Percentiles rank a stretch among this genome's conserved stretches.
Conservation (phyloP, 2,329 filamentous ascomycete genomes). For the Xenosphaeropsis pyriputrescens region DNA sequence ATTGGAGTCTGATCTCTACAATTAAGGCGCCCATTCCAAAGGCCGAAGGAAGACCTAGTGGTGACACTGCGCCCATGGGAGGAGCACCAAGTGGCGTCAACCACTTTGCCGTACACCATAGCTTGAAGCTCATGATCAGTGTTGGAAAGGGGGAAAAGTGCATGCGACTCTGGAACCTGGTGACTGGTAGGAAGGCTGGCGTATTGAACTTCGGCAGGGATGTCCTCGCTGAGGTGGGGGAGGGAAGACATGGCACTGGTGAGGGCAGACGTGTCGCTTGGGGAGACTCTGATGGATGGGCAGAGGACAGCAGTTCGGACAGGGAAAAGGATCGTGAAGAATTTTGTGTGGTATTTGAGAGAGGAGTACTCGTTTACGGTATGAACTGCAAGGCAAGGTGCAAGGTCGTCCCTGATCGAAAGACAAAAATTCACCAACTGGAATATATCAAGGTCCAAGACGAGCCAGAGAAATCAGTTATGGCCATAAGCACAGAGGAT, state of each 20-base stretch:
- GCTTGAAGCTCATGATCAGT: constrained; percentile 91
- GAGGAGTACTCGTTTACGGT: constrained; percentile 72
- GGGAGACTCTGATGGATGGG: constrained; percentile 46
- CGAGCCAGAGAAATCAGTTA: constrained; percentile 33
- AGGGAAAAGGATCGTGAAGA: constrained; percentile 50
- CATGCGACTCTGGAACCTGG: constrained; percentile 92
- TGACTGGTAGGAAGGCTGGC: constrained; percentile 90
- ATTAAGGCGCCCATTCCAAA: constrained; percentile 86
- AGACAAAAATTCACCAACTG: constrained; percentile 74
- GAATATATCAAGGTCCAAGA: constrained; percentile 46
- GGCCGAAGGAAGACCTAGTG: constrained; percentile 64
- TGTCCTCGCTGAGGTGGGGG: constrained; percentile 60
- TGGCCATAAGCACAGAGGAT: constrained; percentile 81
- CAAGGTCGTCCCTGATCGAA: constrained; percentile 44
- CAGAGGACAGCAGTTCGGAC: too few relatives aligned
- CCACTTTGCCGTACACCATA: constrained; percentile 89
- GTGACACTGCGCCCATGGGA: constrained; percentile 75
- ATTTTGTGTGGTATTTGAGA: constrained; percentile 80
- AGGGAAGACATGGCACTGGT: constrained; percentile 61
- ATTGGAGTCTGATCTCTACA: constrained; percentile 76
- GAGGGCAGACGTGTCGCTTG: constrained; percentile 76
- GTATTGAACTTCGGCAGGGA: constrained; percentile 72
- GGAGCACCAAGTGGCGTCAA: constrained; percentile 80
- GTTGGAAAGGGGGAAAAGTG: constrained; percentile 80
- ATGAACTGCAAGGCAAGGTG: constrained; percentile 76